Evolutionary conservation across 192 early-diverging fungal species (phyloP).

Genomic region (Coemansia sp.): DNA sequence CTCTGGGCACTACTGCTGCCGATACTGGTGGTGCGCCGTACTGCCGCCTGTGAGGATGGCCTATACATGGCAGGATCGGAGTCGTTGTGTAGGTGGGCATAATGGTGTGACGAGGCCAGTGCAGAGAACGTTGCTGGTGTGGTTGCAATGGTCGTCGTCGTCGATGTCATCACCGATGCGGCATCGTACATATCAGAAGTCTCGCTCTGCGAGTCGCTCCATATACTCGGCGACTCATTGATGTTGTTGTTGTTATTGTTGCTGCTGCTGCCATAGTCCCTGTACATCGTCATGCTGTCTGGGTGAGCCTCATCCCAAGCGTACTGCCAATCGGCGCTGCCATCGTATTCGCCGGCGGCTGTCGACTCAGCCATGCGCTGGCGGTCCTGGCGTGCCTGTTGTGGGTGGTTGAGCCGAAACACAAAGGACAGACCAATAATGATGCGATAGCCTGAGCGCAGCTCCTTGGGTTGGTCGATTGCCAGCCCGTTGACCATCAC

Average conservation of each 20-base stretch:
- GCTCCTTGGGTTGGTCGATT: constrained; percentile 53
- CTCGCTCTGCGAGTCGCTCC: constrained; percentile 41
- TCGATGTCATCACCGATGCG: constrained; percentile 1
- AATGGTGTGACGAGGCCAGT: constrained; percentile 2
- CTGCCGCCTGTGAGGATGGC: constrained; percentile 14
- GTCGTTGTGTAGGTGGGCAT: constrained; percentile 9
- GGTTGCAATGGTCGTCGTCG: no score
- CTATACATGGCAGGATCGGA: neutral
- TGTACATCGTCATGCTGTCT: constrained; percentile 37
- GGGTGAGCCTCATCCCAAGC: constrained; percentile 67
- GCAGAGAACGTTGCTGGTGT: no score
- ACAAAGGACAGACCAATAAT: constrained; percentile 80
- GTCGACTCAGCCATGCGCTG: constrained; percentile 14
- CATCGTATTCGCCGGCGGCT: constrained; percentile 15
- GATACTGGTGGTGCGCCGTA: constrained; percentile 14
- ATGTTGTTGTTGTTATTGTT: neutral
- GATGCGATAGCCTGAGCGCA: constrained; percentile 72
- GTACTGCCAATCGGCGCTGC: constrained; percentile 70
- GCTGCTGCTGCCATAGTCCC: no score
- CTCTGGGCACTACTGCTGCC: constrained; percentile 2
- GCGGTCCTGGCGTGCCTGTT: constrained; percentile 58
- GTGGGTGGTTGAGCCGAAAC: constrained; percentile 81
- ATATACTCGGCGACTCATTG: constrained; percentile 16
- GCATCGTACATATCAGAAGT: constrained; percentile 7
- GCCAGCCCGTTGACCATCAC: constrained; percentile 79